Evolutionary conservation across 208 protist species (phyloP).

Genomic region (Trypanosoma avium): DNA sequence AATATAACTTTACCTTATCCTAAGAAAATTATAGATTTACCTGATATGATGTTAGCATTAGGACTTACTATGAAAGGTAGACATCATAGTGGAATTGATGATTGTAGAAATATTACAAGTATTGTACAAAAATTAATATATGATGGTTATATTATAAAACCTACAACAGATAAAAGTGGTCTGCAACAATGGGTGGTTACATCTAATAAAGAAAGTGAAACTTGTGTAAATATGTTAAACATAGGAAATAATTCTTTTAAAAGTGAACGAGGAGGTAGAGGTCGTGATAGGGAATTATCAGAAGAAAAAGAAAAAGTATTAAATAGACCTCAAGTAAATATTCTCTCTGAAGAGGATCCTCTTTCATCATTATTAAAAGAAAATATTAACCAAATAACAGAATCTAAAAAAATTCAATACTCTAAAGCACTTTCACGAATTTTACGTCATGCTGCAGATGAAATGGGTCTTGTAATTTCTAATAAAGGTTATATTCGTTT

Average conservation of each 20-base stretch:
- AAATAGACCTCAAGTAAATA: constrained; percentile 2
- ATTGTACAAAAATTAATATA: constrained; percentile 55
- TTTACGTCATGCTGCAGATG: constrained; percentile 73
- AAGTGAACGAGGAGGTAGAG: no score
- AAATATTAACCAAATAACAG: not conserved
- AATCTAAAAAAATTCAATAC: constrained; percentile 20
- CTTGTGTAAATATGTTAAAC: no score
- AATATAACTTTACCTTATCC: not conserved
- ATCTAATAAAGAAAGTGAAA: no score
- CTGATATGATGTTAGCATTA: constrained; percentile 67
- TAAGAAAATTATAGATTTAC: constrained; percentile 39
- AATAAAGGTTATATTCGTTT: constrained; percentile 61
- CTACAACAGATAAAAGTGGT: constrained; percentile 34
- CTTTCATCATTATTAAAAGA: not conserved
- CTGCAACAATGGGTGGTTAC: constrained; percentile 3
- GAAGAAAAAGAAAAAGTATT: not conserved
- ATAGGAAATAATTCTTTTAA: no score
- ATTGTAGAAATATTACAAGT: constrained; percentile 91
- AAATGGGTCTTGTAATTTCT: constrained; percentile 50
- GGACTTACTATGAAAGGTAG: constrained; percentile 66
- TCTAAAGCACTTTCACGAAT: constrained; percentile 67
- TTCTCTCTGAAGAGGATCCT: constrained; percentile 18
- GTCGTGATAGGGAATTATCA: not conserved
- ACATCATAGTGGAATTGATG: constrained; percentile 94
- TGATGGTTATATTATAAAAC: constrained; percentile 37